Evolutionary conservation across 2,329 filamentous ascomycete genomes (phyloP).

Genomic region (Trichoderma gracile): DNA sequence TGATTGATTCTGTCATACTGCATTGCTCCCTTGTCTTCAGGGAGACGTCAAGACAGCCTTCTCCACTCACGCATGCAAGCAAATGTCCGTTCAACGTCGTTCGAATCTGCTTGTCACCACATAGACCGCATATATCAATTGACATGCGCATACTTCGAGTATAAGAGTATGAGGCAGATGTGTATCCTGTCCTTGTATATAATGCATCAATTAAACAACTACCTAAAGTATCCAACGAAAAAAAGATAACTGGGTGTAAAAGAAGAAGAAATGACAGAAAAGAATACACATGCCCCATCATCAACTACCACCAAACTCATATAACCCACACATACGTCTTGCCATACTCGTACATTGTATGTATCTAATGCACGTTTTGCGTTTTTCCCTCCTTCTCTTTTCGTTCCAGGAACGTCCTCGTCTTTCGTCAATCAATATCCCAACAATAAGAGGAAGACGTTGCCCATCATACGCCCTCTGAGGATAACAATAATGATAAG

Average conservation of each 20-base stretch:
- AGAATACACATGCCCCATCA: neutral
- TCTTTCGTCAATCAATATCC: constrained; percentile 18
- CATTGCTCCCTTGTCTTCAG: no score
- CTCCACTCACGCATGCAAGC: constrained; percentile 3
- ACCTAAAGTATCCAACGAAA: constrained; percentile 12
- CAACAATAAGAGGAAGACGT: constrained; percentile 5
- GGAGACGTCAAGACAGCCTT: no score
- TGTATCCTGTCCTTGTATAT: neutral
- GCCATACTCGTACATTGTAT: constrained; percentile 10
- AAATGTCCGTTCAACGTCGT: neutral
- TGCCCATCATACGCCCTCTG: constrained; percentile 10
- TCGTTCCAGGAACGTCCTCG: neutral
- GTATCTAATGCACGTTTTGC: constrained; percentile 11
- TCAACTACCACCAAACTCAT: constrained; percentile 9
- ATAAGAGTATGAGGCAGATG: no score
- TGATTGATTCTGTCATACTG: no score
- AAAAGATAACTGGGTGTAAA: neutral
- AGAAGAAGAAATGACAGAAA: neutral
- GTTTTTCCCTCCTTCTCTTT: neutral
- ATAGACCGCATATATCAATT: no score
- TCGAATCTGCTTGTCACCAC: no score
- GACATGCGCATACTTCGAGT: no score
- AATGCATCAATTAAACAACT: constrained; percentile 17
- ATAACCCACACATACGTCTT: constrained; percentile 1
- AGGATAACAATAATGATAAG: constrained; percentile 10